Base-by-base conservation (phyloP, 352 stramenopile genomes). In the Peronosclerospora sorghi region DNA sequence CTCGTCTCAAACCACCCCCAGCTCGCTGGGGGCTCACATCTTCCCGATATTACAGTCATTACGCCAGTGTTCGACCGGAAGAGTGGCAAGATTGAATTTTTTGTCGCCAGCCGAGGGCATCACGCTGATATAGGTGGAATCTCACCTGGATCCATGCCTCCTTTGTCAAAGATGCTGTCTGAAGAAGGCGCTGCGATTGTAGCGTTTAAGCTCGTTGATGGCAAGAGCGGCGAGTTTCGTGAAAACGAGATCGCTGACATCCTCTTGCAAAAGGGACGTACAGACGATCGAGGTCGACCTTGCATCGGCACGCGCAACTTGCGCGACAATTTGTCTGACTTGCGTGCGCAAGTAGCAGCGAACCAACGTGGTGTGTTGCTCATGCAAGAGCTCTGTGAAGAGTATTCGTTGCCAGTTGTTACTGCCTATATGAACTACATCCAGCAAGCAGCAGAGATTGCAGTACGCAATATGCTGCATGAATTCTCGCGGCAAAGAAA, bases 41-140 rank as follows among this genome's bases (percentile, higher is more conserved):
- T 99, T n/a, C 96, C 96, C 1, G 96, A 99, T 60, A 99, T 99
- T 52, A 99, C 95, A 4, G 96, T 98, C 3, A 99, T 99, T 44
- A 99, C 96, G n/a, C 96, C 96, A 21, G 95, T 98, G 2, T 99
- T 99, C 64, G 73, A 95, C 45, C 70, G 93, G 41, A 65, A 64
- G 15, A 77, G 63, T 8, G 65, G 86, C 20, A 75, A 93, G 36
- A 96, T 98, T 34, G 83, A 97, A 32, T 99, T 99, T 54, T 99
- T 98, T 56, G 94, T 99, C 5, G 96, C 96, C 4, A 98, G 89
- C 47, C 79, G 95, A 30, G 96, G 96, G 27, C 96, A 99, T 61
- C 96, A 99, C 62, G 90, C 91, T 12, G 96, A 99, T 56, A 97
- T 98, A 48, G 95, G 96, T 36, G 96, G 96, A 15, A 98, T 98